Base-by-base conservation (phyloP, 2,329 filamentous ascomycete genomes). In the Fusarium pseudocircinatum region DNA sequence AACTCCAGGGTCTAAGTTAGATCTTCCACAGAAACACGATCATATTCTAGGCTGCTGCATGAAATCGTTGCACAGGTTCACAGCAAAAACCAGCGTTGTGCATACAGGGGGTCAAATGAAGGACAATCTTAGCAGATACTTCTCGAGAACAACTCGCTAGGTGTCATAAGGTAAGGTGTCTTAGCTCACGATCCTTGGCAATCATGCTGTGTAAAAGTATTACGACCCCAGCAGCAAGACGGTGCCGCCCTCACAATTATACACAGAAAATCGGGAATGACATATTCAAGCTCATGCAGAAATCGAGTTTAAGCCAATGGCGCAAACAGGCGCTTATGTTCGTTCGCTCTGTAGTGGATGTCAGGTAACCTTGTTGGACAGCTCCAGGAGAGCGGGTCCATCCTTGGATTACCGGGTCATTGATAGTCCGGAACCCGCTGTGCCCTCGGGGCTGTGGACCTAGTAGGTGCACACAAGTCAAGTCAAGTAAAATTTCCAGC, bases 381-480 rank as follows among this genome's bases (percentile, higher is more conserved):
- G 46, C 24, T n/a, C 28, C 26, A n/a, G 22, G 7, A 40, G 22
- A 50, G 65, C 46, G 66, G 66, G 10, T 18, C 37, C 6, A 8
- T 20, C 11, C 22, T 8, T n/a, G n/a, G 5, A 6, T 12, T 18
- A 6, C 9, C 13, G 66, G 54, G 20, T 52, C 44, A 52, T 26
- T 12, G 1, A 32, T 69, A 16, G 8, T 64, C 66, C 66, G 13
- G 58, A 20, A 16, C 13, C 65, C 63, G 62, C 66, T 42, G 30
- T 62, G 53, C 47, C 64, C 65, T 63, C 79, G 82, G 82, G 82
- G 81, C 81, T 83, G 72, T 40, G 66, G 77, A 81, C 80, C 80
- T 81, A 70, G 77, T 72, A 78, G 67, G 75, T 75, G 66, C 66
- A 82, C 82, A 83, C 81, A 83, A 47, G 44, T 47, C 81, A 83